Evolutionary conservation across 192 early-diverging fungal species (phyloP), one percentile per base, ranked within the genome.

Genomic region (Rhizophagus clarus): DNA sequence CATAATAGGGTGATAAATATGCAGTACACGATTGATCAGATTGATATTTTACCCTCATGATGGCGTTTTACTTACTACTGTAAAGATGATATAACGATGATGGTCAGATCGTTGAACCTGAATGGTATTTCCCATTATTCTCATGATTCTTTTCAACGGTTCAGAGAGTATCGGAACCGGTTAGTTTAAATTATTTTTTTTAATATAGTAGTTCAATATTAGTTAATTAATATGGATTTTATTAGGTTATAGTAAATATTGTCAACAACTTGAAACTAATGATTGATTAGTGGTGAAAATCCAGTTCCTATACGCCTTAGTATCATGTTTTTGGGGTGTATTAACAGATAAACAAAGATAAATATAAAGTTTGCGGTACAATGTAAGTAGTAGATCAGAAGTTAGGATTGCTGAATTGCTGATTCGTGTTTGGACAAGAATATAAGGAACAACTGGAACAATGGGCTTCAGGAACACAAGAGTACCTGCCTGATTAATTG

Each of bases 1-100:
- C n/a, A n/a, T n/a, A n/a, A n/a, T n/a, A n/a, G n/a, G 96, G 98
- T 70, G 97, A 96, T 47, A 97, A 98, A 82, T 95, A 97, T 82
- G 94, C 96, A 93, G 92, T 83, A 88, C 96, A 86, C 97, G 89
- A 63, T 89, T 99, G 17, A 86, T 96, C 0, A 89, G 96, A 72
- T 80, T 87, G 0, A 78, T 98, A 20, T 99, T 91, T 85, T 90
- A 92, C 81, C 88, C 90, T 63, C 86, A 91, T 66, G 98, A 99
- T 84, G 95, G 97, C 79, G 85, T 89, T 29, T 84, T 99, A 40
- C 83, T 99, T 34, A 89, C 7, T 95, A 95, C 80, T 84, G 96
- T n/a, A n/a, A n/a, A n/a, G n/a, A n/a, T n/a, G n/a, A n/a, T n/a
- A n/a, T 72, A 92, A 91, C 40, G 98, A 99, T 63, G 98, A 99